Base-by-base conservation (phyloP, 1,139 yeast species). In the Wickerhamiella infanticola region DNA sequence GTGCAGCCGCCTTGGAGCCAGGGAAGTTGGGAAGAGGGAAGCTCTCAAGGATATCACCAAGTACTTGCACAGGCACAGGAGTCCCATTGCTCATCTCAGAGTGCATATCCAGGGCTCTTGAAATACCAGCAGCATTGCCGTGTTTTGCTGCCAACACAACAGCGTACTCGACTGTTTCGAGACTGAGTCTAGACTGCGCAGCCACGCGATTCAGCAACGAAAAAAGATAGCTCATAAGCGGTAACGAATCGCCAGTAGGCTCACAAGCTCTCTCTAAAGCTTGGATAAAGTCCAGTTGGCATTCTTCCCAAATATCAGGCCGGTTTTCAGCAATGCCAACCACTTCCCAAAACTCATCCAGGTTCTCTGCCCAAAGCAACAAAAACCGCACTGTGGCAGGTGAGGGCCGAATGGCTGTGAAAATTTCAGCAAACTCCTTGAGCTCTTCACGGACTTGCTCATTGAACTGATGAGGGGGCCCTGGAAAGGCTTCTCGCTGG, bases 41-140 rank as follows among this genome's bases (percentile, higher is more conserved):
- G 24, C 54, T 45, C 40, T 58, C 61, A 41, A 58, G 52, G 9
- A 58, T 54, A 36, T 54, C 49, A 5, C 48, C 52, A 3, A 58
- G 40, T 8, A 50, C 48, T 5, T 46, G 45, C 18, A 40, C 18
- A 3, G 52, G 46, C 40, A 54, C 46, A 23, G 49, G 44, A 5
- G 49, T 35, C 2, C 46, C 40, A 25, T 40, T 45, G 33, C 43
- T 37, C 8, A 37, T 24, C 3, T 45, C 40, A 11, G 46, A 47
- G 13, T 50, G 51, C 39, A 50, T 40, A 24, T 53, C 55, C 27
- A 60, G 43, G 5, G 60, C 55, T 31, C 55, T 51, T 43, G 53
- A 50, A 55, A 60, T 57, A 4, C 61, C 63, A 2, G 56, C 52
- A 0, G 63, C 54, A 44, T 60, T 58, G 4, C 63, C 63, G 38